A percentile compares a stretch with the other conserved stretches of the same genome.
These are phyloP conservation scores for Talinum fruticosum DNA, from an alignment of 148 eudicot species.

Conservation along the genomic window DNA sequence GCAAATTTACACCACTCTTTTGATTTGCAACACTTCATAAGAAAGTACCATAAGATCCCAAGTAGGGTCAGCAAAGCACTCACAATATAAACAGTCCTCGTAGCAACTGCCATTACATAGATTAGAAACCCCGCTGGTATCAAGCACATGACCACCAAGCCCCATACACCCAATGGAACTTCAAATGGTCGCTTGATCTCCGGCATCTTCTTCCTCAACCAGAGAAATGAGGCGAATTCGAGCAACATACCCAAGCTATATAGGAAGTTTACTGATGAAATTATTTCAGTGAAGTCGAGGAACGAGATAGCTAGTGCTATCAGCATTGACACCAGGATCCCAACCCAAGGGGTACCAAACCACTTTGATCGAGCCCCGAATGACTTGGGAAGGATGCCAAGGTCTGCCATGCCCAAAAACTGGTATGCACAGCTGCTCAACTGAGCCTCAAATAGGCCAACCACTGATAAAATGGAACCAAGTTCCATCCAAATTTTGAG, in stretches of 20 bases:
- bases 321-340: constrained; percentile 31
- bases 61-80: constrained; percentile 36
- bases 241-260: constrained; percentile 43
- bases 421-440: constrained; percentile 44
- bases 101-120: constrained; percentile 40
- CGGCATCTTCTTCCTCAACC: constrained; percentile 40
- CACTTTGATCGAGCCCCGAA: constrained; percentile 34
- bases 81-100: constrained; percentile 29
- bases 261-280: constrained; percentile 40
- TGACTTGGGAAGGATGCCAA: constrained; percentile 33
- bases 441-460: constrained; percentile 42
- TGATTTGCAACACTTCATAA: constrained; percentile 35
- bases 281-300: constrained; percentile 37
- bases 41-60: constrained; percentile 44
- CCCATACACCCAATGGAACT: constrained; percentile 38
- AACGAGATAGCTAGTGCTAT: constrained; percentile 37
- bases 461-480: constrained; percentile 29
- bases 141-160: constrained; percentile 46
- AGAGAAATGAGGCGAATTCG: constrained; percentile 44
- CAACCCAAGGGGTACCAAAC: constrained; percentile 44
- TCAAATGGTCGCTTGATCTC: constrained; percentile 36
- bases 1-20: constrained; percentile 31
- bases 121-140: constrained; percentile 50
- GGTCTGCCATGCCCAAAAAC: constrained; percentile 40
- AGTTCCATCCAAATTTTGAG: constrained; percentile 38